These are phyloP conservation scores for Spathaspora boniae DNA, from an alignment of 805 yeast species.

Conservation along the genomic window DNA sequence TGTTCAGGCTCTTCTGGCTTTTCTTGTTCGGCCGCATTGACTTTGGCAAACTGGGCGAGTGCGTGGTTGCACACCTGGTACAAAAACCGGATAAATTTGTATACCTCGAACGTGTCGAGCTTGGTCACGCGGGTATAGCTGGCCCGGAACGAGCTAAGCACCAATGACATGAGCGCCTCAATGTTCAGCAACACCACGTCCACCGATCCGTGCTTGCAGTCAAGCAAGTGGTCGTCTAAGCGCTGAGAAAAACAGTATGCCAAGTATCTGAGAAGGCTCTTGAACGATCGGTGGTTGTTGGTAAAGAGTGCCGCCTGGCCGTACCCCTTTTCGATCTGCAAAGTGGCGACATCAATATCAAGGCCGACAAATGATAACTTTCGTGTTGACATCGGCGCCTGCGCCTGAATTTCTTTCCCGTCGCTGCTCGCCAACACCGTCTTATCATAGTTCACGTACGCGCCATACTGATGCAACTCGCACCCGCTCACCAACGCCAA, in stretches of 20 bases:
- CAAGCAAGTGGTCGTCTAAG: slow-evolving; percentile 2
- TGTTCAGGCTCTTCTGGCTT: too few relatives aligned
- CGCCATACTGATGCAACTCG: slow-evolving; percentile 28
- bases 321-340: slow-evolving; percentile 19
- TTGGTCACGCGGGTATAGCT: background rate
- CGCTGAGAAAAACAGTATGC: background rate
- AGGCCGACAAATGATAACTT: slow-evolving; percentile 29
- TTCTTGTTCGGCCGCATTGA: background rate
- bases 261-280: slow-evolving; percentile 1
- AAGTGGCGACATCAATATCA: slow-evolving; percentile 17
- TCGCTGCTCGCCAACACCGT: slow-evolving; percentile 11
- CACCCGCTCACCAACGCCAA: slow-evolving; percentile 16
- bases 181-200: slow-evolving; percentile 1
- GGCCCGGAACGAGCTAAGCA: background rate
- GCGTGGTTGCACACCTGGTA: background rate
- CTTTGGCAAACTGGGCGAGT: background rate
- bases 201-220: background rate
- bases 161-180: background rate
- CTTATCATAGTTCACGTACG: slow-evolving; percentile 31
- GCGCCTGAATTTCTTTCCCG: slow-evolving; percentile 9
- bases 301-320: too few relatives aligned
- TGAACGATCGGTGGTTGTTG: slow-evolving; percentile 4
- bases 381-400: slow-evolving; percentile 1
- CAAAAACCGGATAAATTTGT: slow-evolving; percentile 5
- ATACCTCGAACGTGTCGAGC: background rate